A percentile compares a stretch with the other conserved stretches of the same genome.
Conservation (phyloP, 2,329 filamentous ascomycete species). For the Botrytis paeoniae region DNA sequence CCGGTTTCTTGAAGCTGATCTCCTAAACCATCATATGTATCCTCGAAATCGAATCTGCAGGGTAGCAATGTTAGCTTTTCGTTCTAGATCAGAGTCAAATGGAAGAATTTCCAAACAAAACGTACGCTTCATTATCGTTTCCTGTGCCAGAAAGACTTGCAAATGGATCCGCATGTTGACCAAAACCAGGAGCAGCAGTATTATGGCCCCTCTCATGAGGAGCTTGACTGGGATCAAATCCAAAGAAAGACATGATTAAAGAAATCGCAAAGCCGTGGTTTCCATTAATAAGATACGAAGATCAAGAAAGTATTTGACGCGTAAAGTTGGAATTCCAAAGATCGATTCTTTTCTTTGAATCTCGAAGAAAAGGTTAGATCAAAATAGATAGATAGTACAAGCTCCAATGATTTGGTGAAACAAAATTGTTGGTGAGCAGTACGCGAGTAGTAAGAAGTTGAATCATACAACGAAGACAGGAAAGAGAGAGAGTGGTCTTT, state of each 20-base stretch:
- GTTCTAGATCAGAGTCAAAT: not conserved
- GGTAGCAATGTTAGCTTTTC: not conserved
- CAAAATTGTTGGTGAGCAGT: not conserved
- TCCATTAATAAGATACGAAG: constrained; percentile 9
- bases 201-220: constrained; percentile 60
- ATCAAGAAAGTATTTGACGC: not conserved
- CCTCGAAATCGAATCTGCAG: constrained; percentile 78
- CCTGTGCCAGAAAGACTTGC: constrained; percentile 69
- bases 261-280: not conserved
- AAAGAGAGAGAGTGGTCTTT: not conserved
- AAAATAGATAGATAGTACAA: constrained; percentile 7
- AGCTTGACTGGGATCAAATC: constrained; percentile 70
- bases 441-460: not conserved
- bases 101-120: not conserved
- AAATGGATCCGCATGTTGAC: constrained; percentile 81
- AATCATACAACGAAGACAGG: constrained; percentile 3
- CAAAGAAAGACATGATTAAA: constrained; percentile 80
- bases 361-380: constrained; percentile 2
- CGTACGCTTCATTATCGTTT: constrained; percentile 51
- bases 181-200: constrained; percentile 72
- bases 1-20: constrained; percentile 87
- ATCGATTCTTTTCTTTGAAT: not conserved
- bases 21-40: constrained; percentile 93
- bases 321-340: not conserved
- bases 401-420: not conserved